A percentile compares a stretch with the other conserved stretches of the same genome.
These are phyloP conservation scores for Cutaneotrichosporon cavernicola DNA, from an alignment of 1,284 basidiomycete genomes.

Conservation along the genomic window DNA sequence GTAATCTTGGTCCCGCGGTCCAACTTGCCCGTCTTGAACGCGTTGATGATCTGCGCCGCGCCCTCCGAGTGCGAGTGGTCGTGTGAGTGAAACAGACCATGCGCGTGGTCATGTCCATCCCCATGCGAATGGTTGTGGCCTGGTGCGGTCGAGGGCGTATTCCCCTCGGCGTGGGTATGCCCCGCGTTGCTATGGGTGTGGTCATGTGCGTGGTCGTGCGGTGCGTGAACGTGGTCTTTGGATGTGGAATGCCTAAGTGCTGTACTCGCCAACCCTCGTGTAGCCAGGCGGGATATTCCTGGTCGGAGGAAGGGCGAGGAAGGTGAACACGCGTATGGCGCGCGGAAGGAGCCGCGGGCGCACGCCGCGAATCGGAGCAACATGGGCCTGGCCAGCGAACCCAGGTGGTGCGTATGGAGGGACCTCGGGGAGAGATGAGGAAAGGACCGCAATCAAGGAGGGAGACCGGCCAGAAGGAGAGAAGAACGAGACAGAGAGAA, in stretches of 20 bases:
- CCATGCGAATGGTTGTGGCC: constrained; percentile 15
- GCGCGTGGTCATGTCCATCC: constrained; percentile 55
- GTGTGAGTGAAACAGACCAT: constrained; percentile 51
- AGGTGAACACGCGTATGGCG: background rate
- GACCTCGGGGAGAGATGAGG: background rate
- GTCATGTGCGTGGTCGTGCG: background rate
- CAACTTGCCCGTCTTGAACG: constrained; percentile 62
- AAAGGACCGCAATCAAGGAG: background rate
- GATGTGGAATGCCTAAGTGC: background rate
- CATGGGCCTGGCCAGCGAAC: background rate
- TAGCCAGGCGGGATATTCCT: background rate
- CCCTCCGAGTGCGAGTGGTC: constrained; percentile 62
- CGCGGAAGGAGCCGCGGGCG: background rate
- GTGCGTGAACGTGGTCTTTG: background rate
- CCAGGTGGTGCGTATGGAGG: background rate
- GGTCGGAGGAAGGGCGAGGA: background rate
- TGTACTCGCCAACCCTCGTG: background rate
- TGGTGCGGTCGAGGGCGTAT: background rate
- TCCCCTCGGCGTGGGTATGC: too few species aligned
- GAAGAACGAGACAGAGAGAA: background rate
- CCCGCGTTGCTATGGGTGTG: background rate
- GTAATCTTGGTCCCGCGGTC: constrained; percentile 82
- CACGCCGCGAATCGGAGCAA: background rate
- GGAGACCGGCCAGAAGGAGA: background rate
- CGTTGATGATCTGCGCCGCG: constrained; percentile 70